These are phyloP conservation scores for Cydonia oblonga DNA, from an alignment of 331 rosid species.

Conservation along the genomic window DNA sequence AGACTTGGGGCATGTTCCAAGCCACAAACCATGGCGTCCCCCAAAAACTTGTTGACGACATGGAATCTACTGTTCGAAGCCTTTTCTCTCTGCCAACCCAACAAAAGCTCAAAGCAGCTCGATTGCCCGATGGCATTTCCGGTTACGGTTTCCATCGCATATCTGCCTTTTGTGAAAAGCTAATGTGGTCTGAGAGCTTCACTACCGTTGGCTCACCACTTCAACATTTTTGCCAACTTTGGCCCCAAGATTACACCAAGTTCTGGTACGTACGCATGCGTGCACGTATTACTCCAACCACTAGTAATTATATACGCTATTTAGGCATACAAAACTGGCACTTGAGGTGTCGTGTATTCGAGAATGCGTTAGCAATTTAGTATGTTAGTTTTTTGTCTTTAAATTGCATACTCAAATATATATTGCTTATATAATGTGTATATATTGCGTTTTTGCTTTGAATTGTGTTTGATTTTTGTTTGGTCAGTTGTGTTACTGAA, in stretches of 20 bases:
- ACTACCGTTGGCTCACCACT: slow-evolving; percentile 61
- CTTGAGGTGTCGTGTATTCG: background rate
- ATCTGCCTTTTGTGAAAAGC: slow-evolving; percentile 74
- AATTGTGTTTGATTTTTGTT: background rate
- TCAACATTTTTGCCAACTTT: slow-evolving; percentile 57
- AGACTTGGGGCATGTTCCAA: slow-evolving; percentile 71
- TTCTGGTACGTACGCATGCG: slow-evolving; percentile 35
- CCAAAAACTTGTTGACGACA: slow-evolving; percentile 25
- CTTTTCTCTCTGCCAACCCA: slow-evolving; percentile 53
- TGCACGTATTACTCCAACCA: background rate
- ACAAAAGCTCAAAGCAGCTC: slow-evolving; percentile 60
- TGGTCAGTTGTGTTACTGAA: slow-evolving; percentile 31
- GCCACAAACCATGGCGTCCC: slow-evolving; percentile 60
- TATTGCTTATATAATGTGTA: background rate
- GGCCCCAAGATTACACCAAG: slow-evolving; percentile 59
- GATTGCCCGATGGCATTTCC: slow-evolving; percentile 50
- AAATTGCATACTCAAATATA: too few species aligned
- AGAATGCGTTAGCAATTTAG: too few species aligned
- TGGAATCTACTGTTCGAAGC: slow-evolving; percentile 22
- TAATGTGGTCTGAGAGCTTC: slow-evolving; percentile 91
- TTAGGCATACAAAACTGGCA: background rate
- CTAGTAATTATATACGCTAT: slow-evolving; percentile 7
- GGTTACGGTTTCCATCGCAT: slow-evolving; percentile 79
- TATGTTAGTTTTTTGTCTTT: background rate
- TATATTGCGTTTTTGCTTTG: background rate